These are phyloP conservation scores for Metschnikowia henanensis DNA, from an alignment of 805 yeast species.

Conservation along the genomic window DNA sequence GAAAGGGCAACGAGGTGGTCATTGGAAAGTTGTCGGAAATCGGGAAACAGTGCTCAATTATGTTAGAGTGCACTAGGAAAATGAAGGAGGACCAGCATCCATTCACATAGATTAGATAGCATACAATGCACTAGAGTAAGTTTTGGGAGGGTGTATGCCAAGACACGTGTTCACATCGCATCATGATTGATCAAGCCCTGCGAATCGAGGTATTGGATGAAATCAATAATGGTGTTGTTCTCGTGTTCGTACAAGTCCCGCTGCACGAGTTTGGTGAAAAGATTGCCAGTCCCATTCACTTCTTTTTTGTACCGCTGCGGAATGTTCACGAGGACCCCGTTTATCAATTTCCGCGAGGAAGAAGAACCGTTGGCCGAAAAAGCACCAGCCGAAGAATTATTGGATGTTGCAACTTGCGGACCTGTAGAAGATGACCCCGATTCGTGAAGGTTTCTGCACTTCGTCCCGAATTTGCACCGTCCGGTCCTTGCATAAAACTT, in stretches of 20 bases:
- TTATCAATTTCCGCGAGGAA: constrained; percentile 9
- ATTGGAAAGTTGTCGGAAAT: constrained; percentile 69
- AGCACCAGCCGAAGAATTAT: too few relatives aligned
- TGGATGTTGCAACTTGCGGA: too few relatives aligned
- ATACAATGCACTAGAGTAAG: neutral
- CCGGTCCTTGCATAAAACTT: constrained; percentile 31
- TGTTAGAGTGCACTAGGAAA: constrained; percentile 69
- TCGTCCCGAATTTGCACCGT: constrained; percentile 39
- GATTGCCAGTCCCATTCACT: constrained; percentile 12
- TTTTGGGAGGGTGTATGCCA: too few relatives aligned
- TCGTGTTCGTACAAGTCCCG: constrained; percentile 42
- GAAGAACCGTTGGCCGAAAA: neutral
- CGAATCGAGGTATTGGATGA: constrained; percentile 38
- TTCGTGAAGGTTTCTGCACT: constrained; percentile 39
- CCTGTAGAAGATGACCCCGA: too few relatives aligned
- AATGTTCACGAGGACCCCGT: constrained; percentile 16
- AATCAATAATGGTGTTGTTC: constrained; percentile 39
- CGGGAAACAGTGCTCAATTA: constrained; percentile 74
- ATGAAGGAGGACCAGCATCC: constrained; percentile 52
- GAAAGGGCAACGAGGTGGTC: constrained; percentile 72
- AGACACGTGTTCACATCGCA: neutral
- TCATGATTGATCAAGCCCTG: constrained; percentile 26
- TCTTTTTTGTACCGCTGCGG: constrained; percentile 19
- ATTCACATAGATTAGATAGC: neutral
- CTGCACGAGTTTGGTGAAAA: constrained; percentile 27